Percentiles rank a stretch among this genome's conserved stretches.
phyloP scores from a whole-genome alignment of 305 asterid species.

The Striga hermonthica region DNA sequence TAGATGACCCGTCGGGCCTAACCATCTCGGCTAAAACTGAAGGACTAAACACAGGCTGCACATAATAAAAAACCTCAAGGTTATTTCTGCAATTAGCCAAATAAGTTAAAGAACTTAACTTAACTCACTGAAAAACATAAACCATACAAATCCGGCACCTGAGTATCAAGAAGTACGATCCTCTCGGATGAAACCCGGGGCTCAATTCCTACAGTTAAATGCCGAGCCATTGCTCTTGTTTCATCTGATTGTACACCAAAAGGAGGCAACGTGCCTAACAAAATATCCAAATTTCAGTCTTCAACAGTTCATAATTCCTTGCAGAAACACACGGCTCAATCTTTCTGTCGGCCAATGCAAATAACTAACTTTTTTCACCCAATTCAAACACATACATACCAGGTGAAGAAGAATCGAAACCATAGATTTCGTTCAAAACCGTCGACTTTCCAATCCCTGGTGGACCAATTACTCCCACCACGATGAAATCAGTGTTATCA shows the following conservation, averaged over 20 bases:
- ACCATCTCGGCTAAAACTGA: slow-evolving; percentile 89
- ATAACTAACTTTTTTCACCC: not conserved
- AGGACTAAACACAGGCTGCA: slow-evolving; percentile 93
- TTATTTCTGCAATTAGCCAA: not conserved
- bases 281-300: slow-evolving; percentile 20
- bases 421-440: slow-evolving; percentile 86
- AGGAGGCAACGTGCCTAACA: slow-evolving; percentile 83
- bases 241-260: slow-evolving; percentile 77
- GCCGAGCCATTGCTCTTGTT: slow-evolving; percentile 79
- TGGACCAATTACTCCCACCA: slow-evolving; percentile 91
- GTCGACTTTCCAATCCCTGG: slow-evolving; percentile 92
- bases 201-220: slow-evolving; percentile 82
- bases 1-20: slow-evolving; percentile 88
- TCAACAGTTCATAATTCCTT: slow-evolving; percentile 15
- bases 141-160: slow-evolving; percentile 43
- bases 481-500: slow-evolving; percentile 88
- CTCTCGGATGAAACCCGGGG: slow-evolving; percentile 85
- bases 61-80: not conserved
- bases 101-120: slow-evolving; percentile 18
- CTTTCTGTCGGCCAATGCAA: not conserved
- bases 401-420: slow-evolving; percentile 77
- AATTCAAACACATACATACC: slow-evolving; percentile 41
- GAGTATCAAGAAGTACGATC: slow-evolving; percentile 91
- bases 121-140: too few relatives aligned
- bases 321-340: not conserved